Evolutionary conservation across 2,329 filamentous ascomycete species (phyloP).

Genomic region (Rutstroemia sydowiana): DNA sequence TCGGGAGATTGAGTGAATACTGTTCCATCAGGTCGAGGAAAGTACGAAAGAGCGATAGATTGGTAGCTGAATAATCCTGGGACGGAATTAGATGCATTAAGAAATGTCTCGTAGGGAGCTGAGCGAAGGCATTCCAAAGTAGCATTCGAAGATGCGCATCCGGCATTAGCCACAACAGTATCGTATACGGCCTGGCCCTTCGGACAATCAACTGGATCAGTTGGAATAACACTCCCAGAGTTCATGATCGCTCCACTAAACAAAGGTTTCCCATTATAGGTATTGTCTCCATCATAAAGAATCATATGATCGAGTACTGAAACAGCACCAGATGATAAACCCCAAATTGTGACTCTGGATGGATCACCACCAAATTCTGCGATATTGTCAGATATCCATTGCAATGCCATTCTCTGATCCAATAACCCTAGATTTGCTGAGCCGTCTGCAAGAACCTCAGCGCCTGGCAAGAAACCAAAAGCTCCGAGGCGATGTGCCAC

Average conservation of each 20-base stretch:
- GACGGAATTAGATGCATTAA: constrained; percentile 62
- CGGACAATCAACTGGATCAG: constrained; percentile 54
- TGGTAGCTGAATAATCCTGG: constrained; percentile 60
- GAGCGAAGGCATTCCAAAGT: constrained; percentile 59
- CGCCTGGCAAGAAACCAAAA: constrained; percentile 67
- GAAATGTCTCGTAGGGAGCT: constrained; percentile 50
- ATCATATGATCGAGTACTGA: constrained; percentile 72
- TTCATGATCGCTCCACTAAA: constrained; percentile 77
- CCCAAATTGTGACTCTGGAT: constrained; percentile 37
- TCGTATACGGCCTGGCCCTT: constrained; percentile 63
- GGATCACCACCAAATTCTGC: constrained; percentile 62
- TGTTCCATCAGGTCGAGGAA: constrained; percentile 65
- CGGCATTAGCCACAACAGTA: constrained; percentile 48
- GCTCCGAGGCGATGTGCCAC: constrained; percentile 72
- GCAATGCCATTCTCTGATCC: constrained; percentile 63
- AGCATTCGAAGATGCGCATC: constrained; percentile 51
- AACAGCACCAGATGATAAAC: constrained; percentile 54
- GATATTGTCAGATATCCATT: constrained; percentile 73
- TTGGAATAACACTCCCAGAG: constrained; percentile 56
- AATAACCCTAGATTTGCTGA: constrained; percentile 63
- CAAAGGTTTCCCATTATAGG: constrained; percentile 65
- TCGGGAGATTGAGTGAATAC: constrained; percentile 59
- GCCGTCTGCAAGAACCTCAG: constrained; percentile 59
- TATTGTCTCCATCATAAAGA: constrained; percentile 64
- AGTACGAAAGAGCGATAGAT: constrained; percentile 63